Evolutionary conservation across 2,329 filamentous ascomycete species (phyloP), one percentile per base, ranked within the genome.

Genomic region (Pseudocercospora ulei): DNA sequence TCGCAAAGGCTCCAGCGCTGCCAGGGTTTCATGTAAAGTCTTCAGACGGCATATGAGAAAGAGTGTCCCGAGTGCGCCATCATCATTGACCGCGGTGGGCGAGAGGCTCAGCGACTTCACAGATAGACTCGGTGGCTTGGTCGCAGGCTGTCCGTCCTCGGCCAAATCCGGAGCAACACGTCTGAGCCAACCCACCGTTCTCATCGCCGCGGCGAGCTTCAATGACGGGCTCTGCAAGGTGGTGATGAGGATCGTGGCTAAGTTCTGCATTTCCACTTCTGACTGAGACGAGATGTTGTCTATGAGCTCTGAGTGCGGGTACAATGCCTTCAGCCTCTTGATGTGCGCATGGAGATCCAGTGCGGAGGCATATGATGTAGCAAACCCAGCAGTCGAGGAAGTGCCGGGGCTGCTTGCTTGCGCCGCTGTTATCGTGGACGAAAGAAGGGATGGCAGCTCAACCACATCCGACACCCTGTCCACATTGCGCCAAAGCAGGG

Each of bases 311-410:
- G 86, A 94, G 36, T 78, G 69, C 0, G 87, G 82, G 58, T 95
- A 93, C 17, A 96, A 68, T 0, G 78, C 76, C 44, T 86, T 78
- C 4, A 98, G 69, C 5, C 90, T 76, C 51, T 84, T 83, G 57
- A 95, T 90, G 59, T 96, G 90, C n/a, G 83, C 80, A 57, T 93
- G 82, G 2, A 98, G 71, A 60, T 98, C 90, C 20, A 98, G 69
- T 0, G 87, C 87, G 0, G 85, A 83, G 2, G 86, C 80, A 65
- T 95, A 93, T 51, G 85, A 92, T 9, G 54, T 56, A 7, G 50
- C 39, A 3, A 48, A 41, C 28, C 52, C 75, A 6, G 68, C 72
- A 13, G 61, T 59, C 3, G 75, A 69, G 1, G 64, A 48, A 4
- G 61, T 58, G 8, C 60, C 60, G 3, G 76, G 69, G 3, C 63